Evolutionary conservation across 495 filamentous ascomycete genomes (phyloP), one percentile per base, ranked within the genome.

Genomic region (Penicillium canescens): DNA sequence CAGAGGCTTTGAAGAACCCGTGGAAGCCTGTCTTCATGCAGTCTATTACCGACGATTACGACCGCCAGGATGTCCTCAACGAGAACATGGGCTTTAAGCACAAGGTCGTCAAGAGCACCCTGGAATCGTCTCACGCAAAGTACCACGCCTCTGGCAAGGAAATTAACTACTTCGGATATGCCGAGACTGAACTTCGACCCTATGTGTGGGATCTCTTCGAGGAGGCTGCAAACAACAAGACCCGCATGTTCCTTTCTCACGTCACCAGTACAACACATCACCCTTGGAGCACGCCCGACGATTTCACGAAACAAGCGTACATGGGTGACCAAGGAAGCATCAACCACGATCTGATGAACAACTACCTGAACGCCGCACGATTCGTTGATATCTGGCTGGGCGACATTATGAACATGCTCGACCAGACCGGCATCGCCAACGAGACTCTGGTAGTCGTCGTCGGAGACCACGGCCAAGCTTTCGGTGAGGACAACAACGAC

Each of bases 391-490:
- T 66, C 18, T 82, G 78, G 78, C 58, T 82, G 5, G 62, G 61
- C 6, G 70, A 76, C 24, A 69, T 78, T 24, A 49, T 80, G 56
- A 61, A 65, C 3, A 68, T 80, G 41, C 63, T 82, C 7, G 67
- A 79, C 23, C 70, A 80, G 18, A 62, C 71, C 16, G 76, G 71
- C n/a, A 69, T 80, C n/a, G 69, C 69, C 11, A 68, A 81, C 39
- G 70, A 78, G 54, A 82, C 78, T 3, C 60, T 82, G 20, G 59
- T 82, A 4, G 76, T 78, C 12, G 65, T 81, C 51, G 71, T 78
- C 8, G 78, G 78, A 41, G 76, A 74, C 40, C 72, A 76, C 40
- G 73, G 73, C 18, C 68, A 73, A 52, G 66, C 72, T 6, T 74
- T 77, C 46, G 65, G 60, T 21, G 71, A 75, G 52, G 69, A 74